Evolutionary conservation across 345 rosid species (phyloP).

Genomic region (Theobroma cacao): DNA sequence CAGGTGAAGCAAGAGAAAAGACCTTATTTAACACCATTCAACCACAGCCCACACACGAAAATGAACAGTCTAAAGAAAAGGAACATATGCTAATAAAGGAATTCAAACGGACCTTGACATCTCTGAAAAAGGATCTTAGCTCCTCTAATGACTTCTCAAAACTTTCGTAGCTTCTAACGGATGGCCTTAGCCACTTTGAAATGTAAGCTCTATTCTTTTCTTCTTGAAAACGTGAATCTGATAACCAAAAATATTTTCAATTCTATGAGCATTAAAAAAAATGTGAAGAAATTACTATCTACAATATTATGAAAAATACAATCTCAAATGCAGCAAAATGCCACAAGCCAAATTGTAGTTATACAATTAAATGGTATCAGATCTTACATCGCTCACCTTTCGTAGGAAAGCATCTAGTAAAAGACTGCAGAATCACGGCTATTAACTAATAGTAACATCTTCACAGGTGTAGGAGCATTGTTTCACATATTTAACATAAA

Average conservation of each 20-base stretch:
- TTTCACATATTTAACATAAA: not conserved
- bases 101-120: slow-evolving; percentile 56
- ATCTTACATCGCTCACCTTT: not conserved
- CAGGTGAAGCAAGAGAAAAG: slow-evolving; percentile 28
- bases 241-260: slow-evolving; percentile 7
- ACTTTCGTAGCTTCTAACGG: slow-evolving; percentile 55
- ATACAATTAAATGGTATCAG: not conserved
- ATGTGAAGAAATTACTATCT: not conserved
- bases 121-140: slow-evolving; percentile 66
- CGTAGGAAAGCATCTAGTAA: not conserved
- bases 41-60: not conserved
- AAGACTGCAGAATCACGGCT: not conserved
- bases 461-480: not conserved
- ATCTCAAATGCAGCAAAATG: not conserved
- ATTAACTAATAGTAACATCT: not conserved
- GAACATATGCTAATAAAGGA: not conserved
- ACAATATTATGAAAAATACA: not conserved
- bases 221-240: slow-evolving; percentile 84
- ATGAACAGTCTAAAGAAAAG: slow-evolving; percentile 14
- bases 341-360: not conserved
- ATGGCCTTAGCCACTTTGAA: slow-evolving; percentile 94
- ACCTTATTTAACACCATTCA: slow-evolving; percentile 8
- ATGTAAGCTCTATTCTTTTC: slow-evolving; percentile 66
- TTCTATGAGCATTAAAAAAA: slow-evolving; percentile 4
- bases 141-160: slow-evolving; percentile 62